Percentiles rank a stretch among this genome's conserved stretches.
Conservation (phyloP, 2,329 filamentous ascomycete genomes). For the Fusarium verticillioides region DNA sequence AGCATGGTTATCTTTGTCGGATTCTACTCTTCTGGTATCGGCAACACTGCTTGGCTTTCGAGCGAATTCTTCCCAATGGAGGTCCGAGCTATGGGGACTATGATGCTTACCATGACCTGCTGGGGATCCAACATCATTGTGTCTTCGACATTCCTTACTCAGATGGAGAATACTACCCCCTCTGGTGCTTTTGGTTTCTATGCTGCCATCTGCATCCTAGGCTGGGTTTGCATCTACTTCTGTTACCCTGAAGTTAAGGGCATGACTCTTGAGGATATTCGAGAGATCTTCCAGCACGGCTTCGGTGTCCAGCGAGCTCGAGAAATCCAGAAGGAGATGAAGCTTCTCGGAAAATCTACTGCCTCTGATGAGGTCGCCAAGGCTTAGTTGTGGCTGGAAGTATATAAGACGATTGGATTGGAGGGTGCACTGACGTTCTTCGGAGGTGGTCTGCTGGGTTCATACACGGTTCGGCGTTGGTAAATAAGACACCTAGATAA, state of each 20-base stretch:
- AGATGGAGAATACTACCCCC: slow-evolving; percentile 60
- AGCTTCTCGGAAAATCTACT: slow-evolving; percentile 12
- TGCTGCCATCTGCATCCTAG: slow-evolving; percentile 59
- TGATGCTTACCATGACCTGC: slow-evolving; percentile 59
- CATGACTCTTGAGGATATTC: slow-evolving; percentile 65
- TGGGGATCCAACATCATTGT: slow-evolving; percentile 62
- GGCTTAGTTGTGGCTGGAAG: slow-evolving; percentile 1
- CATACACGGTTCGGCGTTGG: not conserved
- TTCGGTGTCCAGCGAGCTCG: slow-evolving; percentile 58
- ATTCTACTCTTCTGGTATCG: slow-evolving; percentile 57
- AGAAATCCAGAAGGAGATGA: slow-evolving; percentile 51
- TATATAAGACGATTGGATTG: not conserved
- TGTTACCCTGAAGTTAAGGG: slow-evolving; percentile 66
- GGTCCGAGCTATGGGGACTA: slow-evolving; percentile 59
- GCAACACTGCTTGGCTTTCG: slow-evolving; percentile 59
- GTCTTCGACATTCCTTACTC: slow-evolving; percentile 59
- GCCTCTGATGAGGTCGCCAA: slow-evolving; percentile 4
- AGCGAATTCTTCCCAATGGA: slow-evolving; percentile 60
- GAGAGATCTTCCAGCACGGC: slow-evolving; percentile 60
- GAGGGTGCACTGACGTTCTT: no score
- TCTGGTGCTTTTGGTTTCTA: slow-evolving; percentile 64
- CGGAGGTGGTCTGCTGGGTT: not conserved
- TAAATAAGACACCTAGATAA: not conserved
- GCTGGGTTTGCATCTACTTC: slow-evolving; percentile 56
- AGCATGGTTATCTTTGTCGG: slow-evolving; percentile 44